phyloP scores from a whole-genome alignment of 768 basidiomycete species.

The Ramaria sp. region DNA sequence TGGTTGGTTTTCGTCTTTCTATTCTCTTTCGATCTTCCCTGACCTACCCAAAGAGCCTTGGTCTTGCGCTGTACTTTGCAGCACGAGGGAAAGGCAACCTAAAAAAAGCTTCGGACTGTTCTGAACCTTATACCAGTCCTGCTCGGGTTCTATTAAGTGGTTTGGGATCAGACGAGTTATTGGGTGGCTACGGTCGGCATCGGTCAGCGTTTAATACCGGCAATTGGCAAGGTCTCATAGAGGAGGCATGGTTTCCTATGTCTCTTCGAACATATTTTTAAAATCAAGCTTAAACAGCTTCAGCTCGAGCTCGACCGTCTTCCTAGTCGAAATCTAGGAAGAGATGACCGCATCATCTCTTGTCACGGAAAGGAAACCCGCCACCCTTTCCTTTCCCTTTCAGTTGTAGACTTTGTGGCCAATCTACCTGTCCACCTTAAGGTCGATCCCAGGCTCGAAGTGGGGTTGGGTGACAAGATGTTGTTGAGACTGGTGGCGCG shows the following conservation, averaged over 20 bases:
- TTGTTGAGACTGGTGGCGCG: slow-evolving; percentile 61
- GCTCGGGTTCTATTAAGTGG: slow-evolving; percentile 85
- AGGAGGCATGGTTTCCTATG: slow-evolving; percentile 47
- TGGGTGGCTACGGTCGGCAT: slow-evolving; percentile 91
- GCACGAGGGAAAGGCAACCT: slow-evolving; percentile 66
- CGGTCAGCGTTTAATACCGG: slow-evolving; percentile 55
- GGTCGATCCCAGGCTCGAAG: slow-evolving; percentile 58
- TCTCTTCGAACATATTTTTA: slow-evolving; percentile 1
- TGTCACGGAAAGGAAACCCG: slow-evolving; percentile 87
- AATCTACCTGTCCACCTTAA: slow-evolving; percentile 73
- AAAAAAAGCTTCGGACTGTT: slow-evolving; percentile 24
- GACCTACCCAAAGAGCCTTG: slow-evolving; percentile 55
- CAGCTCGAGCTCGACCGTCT: slow-evolving; percentile 85
- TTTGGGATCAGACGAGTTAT: slow-evolving; percentile 87
- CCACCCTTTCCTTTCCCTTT: slow-evolving; percentile 81
- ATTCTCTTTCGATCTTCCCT: background rate
- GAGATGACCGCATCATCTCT: slow-evolving; percentile 91
- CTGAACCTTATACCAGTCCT: slow-evolving; percentile 49
- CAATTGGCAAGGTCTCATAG: slow-evolving; percentile 68
- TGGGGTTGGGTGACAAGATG: slow-evolving; percentile 87
- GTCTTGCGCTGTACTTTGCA: slow-evolving; percentile 88
- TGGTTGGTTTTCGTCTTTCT: slow-evolving; percentile 45
- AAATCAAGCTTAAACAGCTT: slow-evolving; percentile 36
- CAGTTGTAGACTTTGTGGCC: slow-evolving; percentile 68
- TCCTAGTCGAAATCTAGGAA: slow-evolving; percentile 79